Base-by-base conservation (phyloP, 257 asterid species). In the Solanum pimpinellifolium region DNA sequence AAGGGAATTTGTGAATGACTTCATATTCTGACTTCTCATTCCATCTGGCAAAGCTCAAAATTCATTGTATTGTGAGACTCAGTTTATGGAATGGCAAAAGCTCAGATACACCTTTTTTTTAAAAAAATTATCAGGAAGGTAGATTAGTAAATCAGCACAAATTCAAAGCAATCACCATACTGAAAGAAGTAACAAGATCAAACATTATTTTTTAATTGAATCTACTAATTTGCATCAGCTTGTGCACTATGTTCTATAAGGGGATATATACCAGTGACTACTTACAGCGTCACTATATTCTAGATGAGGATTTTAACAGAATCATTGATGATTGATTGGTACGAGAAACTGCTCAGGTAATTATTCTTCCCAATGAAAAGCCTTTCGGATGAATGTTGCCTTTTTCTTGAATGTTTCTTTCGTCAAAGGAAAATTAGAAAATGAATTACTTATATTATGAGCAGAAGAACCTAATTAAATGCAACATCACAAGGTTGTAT, bases 241-340 rank as follows among this genome's bases (percentile, higher is more conserved):
- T 37, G 11, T 4, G 47, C 12, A 23, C 49, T 52, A 52, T 52
- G 62, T 52, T 52, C 62, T 52, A 52, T 52, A 90, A 90, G 99
- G 91, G 99, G 99, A 11, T 97, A 97, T 89, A 87, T 95, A 91
- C 98, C 99, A 0, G 98, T 91, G 60, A 83, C 93, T n/a, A 97
- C 98, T 88, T 95, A 95, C 91, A 97, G 99, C 92, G 89, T 70
- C 99, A 95, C 91, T 95, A 93, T 88, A 92, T 95, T 77, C 87
- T 92, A 41, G 98, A 97, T 83, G 92, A 93, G 88, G 99, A 80
- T 46, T 97, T 97, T 91, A 93, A 93, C 87, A 88, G 88, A 70
- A 95, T 90, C 76, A 93, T 96, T 68, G 94, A 93, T 6, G 91
- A 94, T 83, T 97, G 94, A 91, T 90, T 97, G 94, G 93, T 81